These are phyloP conservation scores for Strobilomyces confusus DNA, from an alignment of 768 basidiomycete genomes.

Conservation along the genomic window DNA sequence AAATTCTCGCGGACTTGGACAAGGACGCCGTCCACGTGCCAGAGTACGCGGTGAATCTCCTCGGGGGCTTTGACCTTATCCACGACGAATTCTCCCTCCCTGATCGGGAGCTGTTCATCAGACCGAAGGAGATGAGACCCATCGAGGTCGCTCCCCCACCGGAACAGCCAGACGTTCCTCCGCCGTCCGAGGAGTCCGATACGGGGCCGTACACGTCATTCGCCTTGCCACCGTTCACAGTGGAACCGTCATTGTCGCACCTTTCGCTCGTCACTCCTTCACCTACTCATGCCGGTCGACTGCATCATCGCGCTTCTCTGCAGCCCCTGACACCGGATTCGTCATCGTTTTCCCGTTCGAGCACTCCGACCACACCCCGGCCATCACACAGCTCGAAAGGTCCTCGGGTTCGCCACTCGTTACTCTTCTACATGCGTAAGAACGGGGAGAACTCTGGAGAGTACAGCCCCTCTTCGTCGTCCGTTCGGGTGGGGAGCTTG, in stretches of 20 bases:
- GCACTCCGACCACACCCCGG: conserved; percentile 27
- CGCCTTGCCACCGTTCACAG: conserved; percentile 25
- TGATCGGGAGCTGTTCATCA: conserved; percentile 29
- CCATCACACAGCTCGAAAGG: conserved; percentile 25
- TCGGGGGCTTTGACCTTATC: conserved; percentile 40
- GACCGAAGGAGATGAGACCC: conserved; percentile 28
- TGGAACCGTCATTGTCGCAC: conserved; percentile 19
- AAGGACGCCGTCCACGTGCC: conserved; percentile 37
- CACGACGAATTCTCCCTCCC: conserved; percentile 32
- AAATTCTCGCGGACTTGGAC: conserved; percentile 35
- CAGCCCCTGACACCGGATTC: conserved; percentile 30
- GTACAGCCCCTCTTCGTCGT: conserved; percentile 25
- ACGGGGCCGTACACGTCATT: conserved; percentile 32
- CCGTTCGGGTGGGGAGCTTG: conserved; percentile 17
- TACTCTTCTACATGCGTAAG: conserved; percentile 33
- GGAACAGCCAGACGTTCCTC: conserved; percentile 12
- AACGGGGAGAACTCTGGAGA: conserved; percentile 14
- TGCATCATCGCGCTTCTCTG: conserved; percentile 25
- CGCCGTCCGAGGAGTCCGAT: conserved; percentile 33
- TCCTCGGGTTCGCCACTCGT: conserved; percentile 25
- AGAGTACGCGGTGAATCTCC: conserved; percentile 42
- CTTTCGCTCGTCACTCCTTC: conserved; percentile 18
- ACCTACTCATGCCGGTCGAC: conserved; percentile 12
- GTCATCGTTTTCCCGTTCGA: conserved; percentile 29
- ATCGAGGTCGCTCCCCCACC: conserved; percentile 28